phyloP scores from a whole-genome alignment of 1,284 basidiomycete species.

The Cutaneotrichosporon sp. region DNA sequence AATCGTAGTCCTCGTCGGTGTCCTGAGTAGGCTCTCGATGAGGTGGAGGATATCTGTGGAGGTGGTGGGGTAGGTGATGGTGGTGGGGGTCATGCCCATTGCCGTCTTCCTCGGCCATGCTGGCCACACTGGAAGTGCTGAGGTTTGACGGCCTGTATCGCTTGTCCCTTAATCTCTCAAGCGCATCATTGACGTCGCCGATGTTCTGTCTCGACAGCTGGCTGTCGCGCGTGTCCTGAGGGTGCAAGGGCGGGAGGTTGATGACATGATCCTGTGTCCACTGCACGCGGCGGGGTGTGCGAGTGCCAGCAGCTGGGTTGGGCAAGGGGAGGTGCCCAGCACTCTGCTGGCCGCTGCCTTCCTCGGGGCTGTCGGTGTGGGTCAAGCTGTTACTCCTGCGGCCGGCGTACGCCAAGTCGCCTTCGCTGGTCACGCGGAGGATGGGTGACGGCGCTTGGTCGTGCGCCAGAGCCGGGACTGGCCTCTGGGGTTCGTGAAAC shows the following conservation, averaged over 20 bases:
- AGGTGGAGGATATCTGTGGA: background rate
- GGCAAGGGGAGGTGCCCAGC: background rate
- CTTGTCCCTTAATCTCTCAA: slow-evolving; percentile 32
- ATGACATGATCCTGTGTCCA: slow-evolving; percentile 41
- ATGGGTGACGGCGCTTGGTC: slow-evolving; percentile 5
- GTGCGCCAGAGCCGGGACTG: background rate
- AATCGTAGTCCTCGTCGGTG: slow-evolving; percentile 44
- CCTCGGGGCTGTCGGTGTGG: background rate
- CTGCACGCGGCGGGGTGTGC: slow-evolving; percentile 44
- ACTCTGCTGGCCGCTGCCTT: too few relatives aligned
- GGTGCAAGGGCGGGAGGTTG: slow-evolving; percentile 38
- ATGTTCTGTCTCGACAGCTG: slow-evolving; percentile 34
- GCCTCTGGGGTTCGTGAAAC: slow-evolving; percentile 25
- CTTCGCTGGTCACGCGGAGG: slow-evolving; percentile 1
- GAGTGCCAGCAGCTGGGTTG: slow-evolving; percentile 20
- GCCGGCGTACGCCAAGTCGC: background rate
- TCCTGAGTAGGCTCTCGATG: background rate
- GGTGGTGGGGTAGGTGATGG: background rate
- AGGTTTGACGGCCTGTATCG: slow-evolving; percentile 17
- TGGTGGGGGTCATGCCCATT: background rate
- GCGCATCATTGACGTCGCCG: slow-evolving; percentile 32
- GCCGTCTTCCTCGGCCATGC: slow-evolving; percentile 10
- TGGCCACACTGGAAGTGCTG: slow-evolving; percentile 22
- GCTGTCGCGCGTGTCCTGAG: slow-evolving; percentile 9
- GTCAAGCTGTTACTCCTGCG: background rate